Conservation (phyloP, 176 grass and related monocot genomes). For the Eremochloa ophiuroides region DNA sequence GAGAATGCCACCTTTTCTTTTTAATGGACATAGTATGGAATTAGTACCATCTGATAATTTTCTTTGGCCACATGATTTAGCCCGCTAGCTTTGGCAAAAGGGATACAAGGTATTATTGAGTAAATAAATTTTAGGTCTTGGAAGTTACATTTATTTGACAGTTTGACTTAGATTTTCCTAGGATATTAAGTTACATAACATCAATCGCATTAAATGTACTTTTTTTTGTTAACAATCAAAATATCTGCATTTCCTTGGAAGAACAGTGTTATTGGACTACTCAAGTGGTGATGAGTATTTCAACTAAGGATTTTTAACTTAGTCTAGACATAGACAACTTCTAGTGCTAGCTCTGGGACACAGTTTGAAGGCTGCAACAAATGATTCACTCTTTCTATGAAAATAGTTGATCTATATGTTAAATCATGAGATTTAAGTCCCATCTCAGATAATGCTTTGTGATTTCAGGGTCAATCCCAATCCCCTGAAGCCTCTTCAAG, state of each 20-base stretch:
- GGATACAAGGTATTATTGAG: background rate
- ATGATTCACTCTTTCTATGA: background rate
- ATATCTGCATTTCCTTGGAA: background rate
- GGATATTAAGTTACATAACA: constrained; percentile 11
- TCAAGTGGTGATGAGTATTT: background rate
- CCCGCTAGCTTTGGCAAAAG: background rate
- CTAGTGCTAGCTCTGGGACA: constrained; percentile 14
- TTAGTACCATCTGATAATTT: background rate
- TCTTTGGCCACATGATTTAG: background rate
- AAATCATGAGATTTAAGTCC: constrained; percentile 40
- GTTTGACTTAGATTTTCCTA: background rate
- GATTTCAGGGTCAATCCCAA: constrained; percentile 34
- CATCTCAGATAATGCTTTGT: constrained; percentile 32
- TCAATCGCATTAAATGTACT: background rate
- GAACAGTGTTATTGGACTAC: background rate
- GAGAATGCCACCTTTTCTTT: background rate
- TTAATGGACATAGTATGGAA: background rate
- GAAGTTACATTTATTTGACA: background rate
- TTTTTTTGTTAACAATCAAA: background rate
- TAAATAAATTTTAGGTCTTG: background rate
- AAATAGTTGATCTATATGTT: background rate
- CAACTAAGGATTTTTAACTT: background rate
- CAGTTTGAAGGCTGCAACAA: background rate
- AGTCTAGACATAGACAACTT: constrained; percentile 7
- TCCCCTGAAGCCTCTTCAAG: constrained; percentile 36